A percentile compares a stretch with the other conserved stretches of the same genome.
These are phyloP conservation scores for Paraconiothyrium sp. DNA, from an alignment of 2,329 filamentous ascomycete species.

Conservation along the genomic window DNA sequence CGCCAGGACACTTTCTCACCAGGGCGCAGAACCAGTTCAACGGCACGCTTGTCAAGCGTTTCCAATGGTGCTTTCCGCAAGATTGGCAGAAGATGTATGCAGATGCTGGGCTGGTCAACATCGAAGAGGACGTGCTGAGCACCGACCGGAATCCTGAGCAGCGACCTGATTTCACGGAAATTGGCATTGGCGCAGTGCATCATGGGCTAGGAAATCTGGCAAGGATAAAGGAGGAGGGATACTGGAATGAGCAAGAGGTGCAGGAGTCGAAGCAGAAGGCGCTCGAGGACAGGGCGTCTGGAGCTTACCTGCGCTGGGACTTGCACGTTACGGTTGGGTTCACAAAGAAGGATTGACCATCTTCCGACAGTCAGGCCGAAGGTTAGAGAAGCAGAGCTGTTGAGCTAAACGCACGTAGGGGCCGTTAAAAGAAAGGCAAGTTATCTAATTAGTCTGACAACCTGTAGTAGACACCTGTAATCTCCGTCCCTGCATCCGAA, in stretches of 20 bases:
- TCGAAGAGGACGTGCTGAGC: conserved; percentile 39
- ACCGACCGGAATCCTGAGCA: conserved; percentile 37
- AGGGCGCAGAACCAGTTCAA: conserved; percentile 33
- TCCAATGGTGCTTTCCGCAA: conserved; percentile 38
- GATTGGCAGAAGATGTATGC: conserved; percentile 27
- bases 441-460: not conserved
- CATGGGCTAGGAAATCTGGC: conserved; percentile 39
- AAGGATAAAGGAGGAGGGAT: conserved; percentile 29
- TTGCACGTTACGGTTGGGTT: conserved; percentile 40
- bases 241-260: conserved; percentile 35
- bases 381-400: not conserved
- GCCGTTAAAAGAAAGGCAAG: not conserved
- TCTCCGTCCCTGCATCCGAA: not conserved
- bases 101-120: conserved; percentile 27
- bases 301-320: conserved; percentile 44
- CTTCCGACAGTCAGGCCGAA: not conserved
- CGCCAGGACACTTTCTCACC: conserved; percentile 33
- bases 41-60: conserved; percentile 28
- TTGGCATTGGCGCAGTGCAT: conserved; percentile 39
- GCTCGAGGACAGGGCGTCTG: conserved; percentile 32
- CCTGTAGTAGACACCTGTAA: not conserved
- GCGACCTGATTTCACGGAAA: conserved; percentile 38
- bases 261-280: conserved; percentile 28
- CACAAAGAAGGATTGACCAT: conserved; percentile 11
- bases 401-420: not conserved